Evolutionary conservation across 2,329 filamentous ascomycete species (phyloP).

Genomic region (Aschersonia sp.): DNA sequence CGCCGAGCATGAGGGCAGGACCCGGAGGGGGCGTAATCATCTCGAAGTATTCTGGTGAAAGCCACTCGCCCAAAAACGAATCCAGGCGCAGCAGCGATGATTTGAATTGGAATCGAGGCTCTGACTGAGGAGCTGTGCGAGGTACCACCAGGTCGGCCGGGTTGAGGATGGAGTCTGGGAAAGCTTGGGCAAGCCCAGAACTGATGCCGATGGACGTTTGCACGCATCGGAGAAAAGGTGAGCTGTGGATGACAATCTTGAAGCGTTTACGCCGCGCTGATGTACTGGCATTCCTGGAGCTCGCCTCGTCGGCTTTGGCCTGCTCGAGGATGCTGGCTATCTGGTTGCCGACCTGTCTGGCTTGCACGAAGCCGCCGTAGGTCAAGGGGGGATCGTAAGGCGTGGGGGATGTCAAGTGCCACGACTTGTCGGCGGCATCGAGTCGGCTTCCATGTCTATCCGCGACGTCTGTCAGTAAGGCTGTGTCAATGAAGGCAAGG

Average conservation of each 20-base stretch:
- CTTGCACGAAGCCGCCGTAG: constrained; percentile 86
- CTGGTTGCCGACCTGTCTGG: constrained; percentile 63
- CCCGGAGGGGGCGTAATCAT: constrained; percentile 78
- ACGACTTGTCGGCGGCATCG: constrained; percentile 86
- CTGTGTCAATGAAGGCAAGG: not conserved
- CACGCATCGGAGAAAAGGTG: constrained; percentile 85
- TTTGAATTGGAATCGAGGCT: constrained; percentile 20
- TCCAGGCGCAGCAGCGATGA: constrained; percentile 66
- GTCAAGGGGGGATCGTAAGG: constrained; percentile 93
- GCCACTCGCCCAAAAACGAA: constrained; percentile 89
- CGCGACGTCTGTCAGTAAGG: not conserved
- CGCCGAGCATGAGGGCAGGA: constrained; percentile 74
- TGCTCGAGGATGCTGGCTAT: constrained; percentile 60
- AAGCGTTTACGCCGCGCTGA: constrained; percentile 40
- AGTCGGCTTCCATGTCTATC: constrained; percentile 81
- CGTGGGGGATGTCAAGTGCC: constrained; percentile 83
- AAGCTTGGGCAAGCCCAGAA: constrained; percentile 58
- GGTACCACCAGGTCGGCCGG: constrained; percentile 20
- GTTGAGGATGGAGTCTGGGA: constrained; percentile 16
- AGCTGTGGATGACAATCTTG: constrained; percentile 77
- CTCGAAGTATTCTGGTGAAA: constrained; percentile 86
- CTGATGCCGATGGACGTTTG: constrained; percentile 84
- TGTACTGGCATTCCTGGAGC: constrained; percentile 9
- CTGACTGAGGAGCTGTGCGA: constrained; percentile 12
- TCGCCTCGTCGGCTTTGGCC: constrained; percentile 29